These are phyloP conservation scores for Borovskyia barvae DNA, from an alignment of 208 protist genomes.

Conservation along the genomic window DNA sequence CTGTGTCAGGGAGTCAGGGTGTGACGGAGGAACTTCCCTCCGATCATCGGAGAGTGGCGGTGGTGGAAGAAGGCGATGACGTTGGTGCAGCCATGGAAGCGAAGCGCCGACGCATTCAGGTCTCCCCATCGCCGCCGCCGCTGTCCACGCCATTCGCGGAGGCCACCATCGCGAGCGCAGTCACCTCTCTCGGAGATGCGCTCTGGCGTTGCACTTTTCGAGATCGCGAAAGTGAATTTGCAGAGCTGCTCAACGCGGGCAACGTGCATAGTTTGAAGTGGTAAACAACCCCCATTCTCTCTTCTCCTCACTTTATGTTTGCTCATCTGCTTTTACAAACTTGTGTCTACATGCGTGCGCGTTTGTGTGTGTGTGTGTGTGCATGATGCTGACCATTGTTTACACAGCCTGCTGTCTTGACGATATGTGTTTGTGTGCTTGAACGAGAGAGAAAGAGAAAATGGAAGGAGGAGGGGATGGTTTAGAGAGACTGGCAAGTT, in stretches of 20 bases:
- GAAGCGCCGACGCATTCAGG: background rate
- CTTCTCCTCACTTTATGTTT: background rate
- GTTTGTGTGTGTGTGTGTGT: background rate
- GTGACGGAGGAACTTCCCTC: no score
- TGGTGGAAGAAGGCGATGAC: background rate
- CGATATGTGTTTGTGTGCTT: no score
- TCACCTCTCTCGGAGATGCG: conserved; percentile 22
- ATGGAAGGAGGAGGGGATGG: no score
- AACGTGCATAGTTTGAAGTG: conserved; percentile 78
- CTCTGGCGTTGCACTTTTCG: conserved; percentile 59
- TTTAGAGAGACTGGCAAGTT: no score
- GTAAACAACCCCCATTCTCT: conserved; percentile 19
- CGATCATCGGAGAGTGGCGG: background rate
- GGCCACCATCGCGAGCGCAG: conserved; percentile 20
- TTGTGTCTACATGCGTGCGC: background rate
- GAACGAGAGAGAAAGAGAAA: no score
- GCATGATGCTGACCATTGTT: no score
- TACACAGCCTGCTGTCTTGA: no score
- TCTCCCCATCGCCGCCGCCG: background rate
- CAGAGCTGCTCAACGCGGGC: conserved; percentile 50
- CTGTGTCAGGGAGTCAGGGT: no score
- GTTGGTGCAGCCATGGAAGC: background rate
- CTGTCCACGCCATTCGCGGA: conserved; percentile 23
- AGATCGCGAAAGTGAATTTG: conserved; percentile 79
- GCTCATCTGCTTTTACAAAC: background rate